Base-by-base conservation (phyloP, 495 filamentous ascomycete species). In the Thermothielavioides terrestris region DNA sequence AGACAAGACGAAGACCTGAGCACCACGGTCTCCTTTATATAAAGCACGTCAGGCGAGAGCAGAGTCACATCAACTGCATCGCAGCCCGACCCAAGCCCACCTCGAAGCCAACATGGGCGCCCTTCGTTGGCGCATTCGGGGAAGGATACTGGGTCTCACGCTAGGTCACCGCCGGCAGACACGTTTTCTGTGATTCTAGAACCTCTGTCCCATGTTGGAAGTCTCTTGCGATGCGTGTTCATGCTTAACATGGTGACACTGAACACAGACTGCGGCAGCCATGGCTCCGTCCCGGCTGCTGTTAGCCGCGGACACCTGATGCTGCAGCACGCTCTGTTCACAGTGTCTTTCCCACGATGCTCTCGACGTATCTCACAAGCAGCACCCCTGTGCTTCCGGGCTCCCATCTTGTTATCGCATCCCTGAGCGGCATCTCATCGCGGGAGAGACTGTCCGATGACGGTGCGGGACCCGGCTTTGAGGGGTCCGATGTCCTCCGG, bases 381-480 rank as follows among this genome's bases (percentile, higher is more conserved):
- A 9, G n/a, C 4, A 11, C 8, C 41, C 26, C 5, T 18, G 26
- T 30, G 7, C 31, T n/a, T 7, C 41, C 10, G 17, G 26, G 11
- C 25, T 25, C 3, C 25, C 26, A 43, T 14, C 17, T 4, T 12
- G 15, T 43, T 10, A 20, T 31, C 5, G 8, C 10, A 1, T 31
- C 6, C 3, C 6, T 7, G 18, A 15, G 23, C 7, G 18, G 18
- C 15, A 10, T 30, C n/a, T n/a, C n/a, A n/a, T n/a, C n/a, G n/a
- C n/a, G n/a, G n/a, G n/a, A n/a, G n/a, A n/a, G n/a, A n/a, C 6
- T 26, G 21, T 46, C 44, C 44, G 44, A 46, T 46, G 44, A 38
- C 44, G 44, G 44, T 15, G 21, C 22, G 20, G 15, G 18, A 12
- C 18, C 14, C 31, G 31, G 34, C 9, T 8, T 23, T 2, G 32